Base-by-base conservation (phyloP, 805 yeast genomes). In the Hanseniaspora osmophila region DNA sequence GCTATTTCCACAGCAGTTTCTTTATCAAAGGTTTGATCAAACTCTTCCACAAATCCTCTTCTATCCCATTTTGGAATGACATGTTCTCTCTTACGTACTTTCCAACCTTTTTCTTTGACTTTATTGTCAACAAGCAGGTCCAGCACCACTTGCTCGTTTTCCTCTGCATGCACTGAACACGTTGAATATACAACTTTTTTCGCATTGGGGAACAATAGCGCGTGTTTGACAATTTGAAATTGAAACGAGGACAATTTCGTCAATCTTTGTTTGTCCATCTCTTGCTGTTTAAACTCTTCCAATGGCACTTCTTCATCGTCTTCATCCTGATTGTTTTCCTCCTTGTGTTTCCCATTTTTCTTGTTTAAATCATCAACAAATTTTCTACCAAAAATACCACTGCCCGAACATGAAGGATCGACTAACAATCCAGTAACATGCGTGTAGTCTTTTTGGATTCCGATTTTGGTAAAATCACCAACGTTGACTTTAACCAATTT, bases 321-420 rank as follows among this genome's bases (percentile, higher is more conserved):
- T 15, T 37, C 46, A 16, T 47, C 48, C 13, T 37, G 30, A 9
- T 44, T 46, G 11, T 48, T 35, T 5, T 45, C 46, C 12, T 43
- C 52, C 11, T 47, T 46, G 17, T 49, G 43, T 19, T 42, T 42
- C 15, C 43, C 48, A 18, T 46, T 48, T 33, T 53, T 58, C 19
- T 49, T 61, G 49, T 72, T 60, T 10, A 54, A 43, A 6, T 58
- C 48, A 48, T 70, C 84, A 42, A 78, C 80, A 47, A 73, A 65
- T 2, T 80, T 84, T 33, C 95, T 67, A n/a, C 96, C 96, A 66
- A 90, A 90, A 38, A 92, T 92, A 3, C 99, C 99, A 41, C 94
- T 82, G 0, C 99, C 99, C 19, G 96, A 86, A 61, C 99, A 92
- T 2, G 96, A 85, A 0, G 99, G 99, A 61, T 92, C 99, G 2